These are phyloP conservation scores for Tolypocladium pustulatum DNA, from an alignment of 2,329 filamentous ascomycete genomes.

Conservation along the genomic window DNA sequence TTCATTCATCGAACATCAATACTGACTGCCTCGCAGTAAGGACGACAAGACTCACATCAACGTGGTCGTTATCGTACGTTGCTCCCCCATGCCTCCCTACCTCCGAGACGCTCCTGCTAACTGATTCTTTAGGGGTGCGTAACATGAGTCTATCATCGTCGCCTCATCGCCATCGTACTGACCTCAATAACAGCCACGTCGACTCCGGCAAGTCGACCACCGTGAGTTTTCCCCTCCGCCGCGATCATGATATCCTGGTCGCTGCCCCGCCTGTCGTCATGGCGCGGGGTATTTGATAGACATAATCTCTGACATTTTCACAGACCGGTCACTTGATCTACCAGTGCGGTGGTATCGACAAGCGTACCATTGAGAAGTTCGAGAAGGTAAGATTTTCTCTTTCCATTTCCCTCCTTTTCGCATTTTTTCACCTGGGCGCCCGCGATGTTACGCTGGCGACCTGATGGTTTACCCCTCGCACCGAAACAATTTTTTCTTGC, in stretches of 20 bases:
- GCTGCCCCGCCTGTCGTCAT: constrained; percentile 7
- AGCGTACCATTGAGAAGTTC: constrained; percentile 99
- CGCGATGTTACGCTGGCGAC: neutral
- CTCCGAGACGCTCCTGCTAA: constrained; percentile 6
- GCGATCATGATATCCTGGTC: constrained; percentile 1
- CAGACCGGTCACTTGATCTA: constrained; percentile 90
- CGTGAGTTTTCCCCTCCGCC: constrained; percentile 44
- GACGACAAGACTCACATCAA: constrained; percentile 93
- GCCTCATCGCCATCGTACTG: constrained; percentile 15
- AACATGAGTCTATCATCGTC: neutral
- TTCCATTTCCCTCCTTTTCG: neutral
- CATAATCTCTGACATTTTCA: constrained; percentile 14
- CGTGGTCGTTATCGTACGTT: constrained; percentile 81
- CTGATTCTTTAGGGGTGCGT: constrained; percentile 16
- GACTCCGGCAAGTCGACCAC: constrained; percentile 99
- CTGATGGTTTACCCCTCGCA: neutral
- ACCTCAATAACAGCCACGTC: constrained; percentile 60
- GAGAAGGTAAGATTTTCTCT: constrained; percentile 70
- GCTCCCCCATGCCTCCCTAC: neutral
- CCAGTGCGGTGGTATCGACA: constrained; percentile 99
- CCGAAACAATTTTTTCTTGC: neutral
- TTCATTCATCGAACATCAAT: neutral
- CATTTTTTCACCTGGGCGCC: neutral
- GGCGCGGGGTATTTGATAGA: constrained; percentile 3
- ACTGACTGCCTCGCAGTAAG: constrained; percentile 51